A percentile compares a stretch with the other conserved stretches of the same genome.
These are phyloP conservation scores for Exophiala alcalophila DNA, from an alignment of 2,329 filamentous ascomycete species.

Conservation along the genomic window DNA sequence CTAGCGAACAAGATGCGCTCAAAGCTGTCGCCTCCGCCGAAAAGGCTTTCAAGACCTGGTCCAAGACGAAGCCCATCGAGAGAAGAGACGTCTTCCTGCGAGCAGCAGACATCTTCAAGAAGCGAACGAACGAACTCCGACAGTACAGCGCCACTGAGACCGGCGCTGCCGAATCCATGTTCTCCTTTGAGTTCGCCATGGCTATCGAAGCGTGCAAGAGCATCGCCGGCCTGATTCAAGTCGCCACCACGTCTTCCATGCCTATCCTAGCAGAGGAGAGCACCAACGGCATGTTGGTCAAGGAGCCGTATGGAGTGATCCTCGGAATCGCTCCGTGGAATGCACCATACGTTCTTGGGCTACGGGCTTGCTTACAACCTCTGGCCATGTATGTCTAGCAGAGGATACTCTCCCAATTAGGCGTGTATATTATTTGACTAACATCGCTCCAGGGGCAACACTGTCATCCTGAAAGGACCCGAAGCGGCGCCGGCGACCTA, in stretches of 20 bases:
- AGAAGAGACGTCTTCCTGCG: constrained; percentile 69
- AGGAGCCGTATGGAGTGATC: constrained; percentile 76
- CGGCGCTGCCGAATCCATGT: constrained; percentile 45
- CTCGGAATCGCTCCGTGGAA: constrained; percentile 79
- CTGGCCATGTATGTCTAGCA: constrained; percentile 51
- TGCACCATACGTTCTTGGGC: constrained; percentile 52
- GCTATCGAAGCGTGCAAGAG: constrained; percentile 22
- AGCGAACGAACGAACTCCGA: constrained; percentile 58
- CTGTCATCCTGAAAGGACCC: constrained; percentile 67
- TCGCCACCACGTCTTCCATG: constrained; percentile 43
- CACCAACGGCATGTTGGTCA: constrained; percentile 62
- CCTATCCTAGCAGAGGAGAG: constrained; percentile 50
- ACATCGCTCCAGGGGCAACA: constrained; percentile 64
- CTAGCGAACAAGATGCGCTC: constrained; percentile 54
- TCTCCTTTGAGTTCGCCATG: constrained; percentile 32
- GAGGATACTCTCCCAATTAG: too few relatives aligned
- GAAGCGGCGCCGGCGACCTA: constrained; percentile 65
- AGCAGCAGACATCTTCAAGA: constrained; percentile 61
- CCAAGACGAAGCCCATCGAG: constrained; percentile 55
- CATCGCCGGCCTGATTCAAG: constrained; percentile 23
- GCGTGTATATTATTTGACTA: constrained; percentile 30
- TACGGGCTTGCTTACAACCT: constrained; percentile 56
- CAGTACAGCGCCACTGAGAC: constrained; percentile 61
- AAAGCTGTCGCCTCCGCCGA: constrained; percentile 60
- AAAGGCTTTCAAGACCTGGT: constrained; percentile 69